Evolutionary conservation across 2,329 filamentous ascomycete species (phyloP), one percentile per base, ranked within the genome.

Genomic region (Claviceps sp.): DNA sequence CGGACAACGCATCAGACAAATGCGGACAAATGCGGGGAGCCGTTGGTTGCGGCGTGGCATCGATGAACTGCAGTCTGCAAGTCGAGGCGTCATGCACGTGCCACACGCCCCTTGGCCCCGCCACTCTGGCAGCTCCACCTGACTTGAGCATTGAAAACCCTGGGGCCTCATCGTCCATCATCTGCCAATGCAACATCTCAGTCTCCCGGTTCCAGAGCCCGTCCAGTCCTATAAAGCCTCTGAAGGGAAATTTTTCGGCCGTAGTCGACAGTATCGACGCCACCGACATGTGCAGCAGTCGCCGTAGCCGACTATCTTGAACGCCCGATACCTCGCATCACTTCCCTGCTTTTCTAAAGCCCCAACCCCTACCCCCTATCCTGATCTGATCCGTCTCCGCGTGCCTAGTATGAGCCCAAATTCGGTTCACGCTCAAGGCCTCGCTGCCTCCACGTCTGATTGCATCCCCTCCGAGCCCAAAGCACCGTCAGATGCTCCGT

Each of bases 401-500:
- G 24, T 43, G 20, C 42, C 42, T 24, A 64, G 58, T 55, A 68
- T 69, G 64, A 59, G 62, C 50, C 61, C 63, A 18, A 18, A 40
- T 34, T 57, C 62, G 54, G 59, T 61, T 50, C 62, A 61, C 50
- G 67, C 71, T 54, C 69, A 70, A 56, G 61, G 69, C 55, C 62
- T 72, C 41, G 65, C 67, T 55, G 63, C 69, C 55, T 64, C 72
- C 30, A 62, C 67, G 37, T 58, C 67, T 50, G 66, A 69, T 57
- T 70, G 68, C 61, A 66, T 72, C 38, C 71, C 73, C 20, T 65
- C 72, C 55, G 73, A 76, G 56, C 68, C 71, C 51, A 58, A 60
- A 49, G 56, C 71, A 2, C 71, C 73, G 43, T 81, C 79, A 13
- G 67, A 74, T 47, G 78, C 77, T 1, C 80, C 81, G 1, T 82